These are phyloP conservation scores for Tetragonia tetragonoides DNA, from an alignment of 148 eudicot species.

Conservation along the genomic window DNA sequence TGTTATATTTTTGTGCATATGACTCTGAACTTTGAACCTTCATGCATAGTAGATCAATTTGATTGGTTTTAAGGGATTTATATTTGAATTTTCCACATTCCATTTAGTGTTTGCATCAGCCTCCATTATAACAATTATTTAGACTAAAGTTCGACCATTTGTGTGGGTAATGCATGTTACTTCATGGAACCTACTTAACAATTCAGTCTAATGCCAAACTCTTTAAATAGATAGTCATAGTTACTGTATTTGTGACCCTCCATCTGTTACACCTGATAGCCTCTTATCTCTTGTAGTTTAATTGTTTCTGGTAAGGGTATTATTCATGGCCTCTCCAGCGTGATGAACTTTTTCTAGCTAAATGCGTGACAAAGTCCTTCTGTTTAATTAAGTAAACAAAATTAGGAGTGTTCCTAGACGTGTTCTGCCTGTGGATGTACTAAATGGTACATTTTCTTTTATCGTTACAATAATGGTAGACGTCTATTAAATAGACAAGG, in stretches of 20 bases:
- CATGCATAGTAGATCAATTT: constrained; percentile 3
- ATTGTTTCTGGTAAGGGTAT: constrained; percentile 4
- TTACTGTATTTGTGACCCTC: constrained; percentile 14
- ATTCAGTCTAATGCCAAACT: constrained; percentile 8
- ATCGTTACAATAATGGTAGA: too few relatives aligned
- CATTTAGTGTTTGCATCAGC: background rate
- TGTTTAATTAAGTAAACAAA: background rate
- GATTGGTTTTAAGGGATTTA: constrained; percentile 8
- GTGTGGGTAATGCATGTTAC: constrained; percentile 17
- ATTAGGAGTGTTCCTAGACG: background rate
- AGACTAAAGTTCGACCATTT: constrained; percentile 8
- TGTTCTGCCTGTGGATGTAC: constrained; percentile 6
- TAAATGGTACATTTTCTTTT: background rate
- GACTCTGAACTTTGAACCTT: background rate
- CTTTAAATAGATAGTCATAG: background rate
- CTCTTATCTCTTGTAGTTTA: constrained; percentile 16
- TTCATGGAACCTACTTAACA: constrained; percentile 25
- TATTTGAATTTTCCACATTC: background rate
- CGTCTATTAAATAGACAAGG: too few relatives aligned
- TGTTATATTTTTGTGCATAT: constrained; percentile 1
- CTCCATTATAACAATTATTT: constrained; percentile 6
- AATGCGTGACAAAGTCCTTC: background rate
- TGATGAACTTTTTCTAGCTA: constrained; percentile 5
- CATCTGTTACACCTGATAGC: background rate
- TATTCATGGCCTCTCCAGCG: constrained; percentile 7